Evolutionary conservation across 1,139 yeast species (phyloP).

Genomic region (Arxiozyma slooffiae): DNA sequence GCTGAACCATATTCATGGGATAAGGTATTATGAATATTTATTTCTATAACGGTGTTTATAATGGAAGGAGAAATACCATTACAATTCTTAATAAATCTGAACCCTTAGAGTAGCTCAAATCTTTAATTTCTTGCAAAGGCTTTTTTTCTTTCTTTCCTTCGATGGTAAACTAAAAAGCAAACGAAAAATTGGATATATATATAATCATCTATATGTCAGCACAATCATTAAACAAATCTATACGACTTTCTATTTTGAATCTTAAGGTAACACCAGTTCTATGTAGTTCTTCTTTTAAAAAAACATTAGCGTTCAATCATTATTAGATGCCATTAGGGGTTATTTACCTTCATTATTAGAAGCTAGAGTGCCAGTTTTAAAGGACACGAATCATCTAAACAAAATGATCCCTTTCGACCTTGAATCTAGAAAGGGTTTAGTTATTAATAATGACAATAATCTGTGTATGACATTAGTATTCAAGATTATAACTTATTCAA

Average conservation of each 20-base stretch:
- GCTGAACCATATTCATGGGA: neutral
- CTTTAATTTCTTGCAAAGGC: too few species aligned
- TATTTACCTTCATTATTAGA: conserved; percentile 81
- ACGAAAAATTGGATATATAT: neutral
- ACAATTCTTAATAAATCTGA: too few species aligned
- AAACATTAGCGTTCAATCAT: conserved; percentile 92
- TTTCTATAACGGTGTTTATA: neutral
- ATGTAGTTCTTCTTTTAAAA: conserved; percentile 87
- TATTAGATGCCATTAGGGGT: conserved; percentile 69
- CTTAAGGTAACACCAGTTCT: conserved; percentile 64
- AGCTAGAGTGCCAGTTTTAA: conserved; percentile 47
- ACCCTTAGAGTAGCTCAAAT: too few species aligned
- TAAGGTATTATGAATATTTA: neutral
- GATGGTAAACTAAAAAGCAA: too few species aligned
- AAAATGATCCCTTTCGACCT: conserved; percentile 32
- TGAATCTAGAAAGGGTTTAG: conserved; percentile 40
- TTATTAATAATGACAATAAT: conserved; percentile 46
- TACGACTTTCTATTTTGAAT: conserved; percentile 52
- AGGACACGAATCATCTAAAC: conserved; percentile 8
- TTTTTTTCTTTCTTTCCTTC: too few species aligned
- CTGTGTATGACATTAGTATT: conserved; percentile 78
- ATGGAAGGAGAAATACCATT: too few species aligned
- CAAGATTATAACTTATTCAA: conserved; percentile 79
- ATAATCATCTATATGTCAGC: conserved; percentile 31
- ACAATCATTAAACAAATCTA: conserved; percentile 42